Base-by-base conservation (phyloP, 805 yeast genomes). In the Metschnikowia shivogae region DNA sequence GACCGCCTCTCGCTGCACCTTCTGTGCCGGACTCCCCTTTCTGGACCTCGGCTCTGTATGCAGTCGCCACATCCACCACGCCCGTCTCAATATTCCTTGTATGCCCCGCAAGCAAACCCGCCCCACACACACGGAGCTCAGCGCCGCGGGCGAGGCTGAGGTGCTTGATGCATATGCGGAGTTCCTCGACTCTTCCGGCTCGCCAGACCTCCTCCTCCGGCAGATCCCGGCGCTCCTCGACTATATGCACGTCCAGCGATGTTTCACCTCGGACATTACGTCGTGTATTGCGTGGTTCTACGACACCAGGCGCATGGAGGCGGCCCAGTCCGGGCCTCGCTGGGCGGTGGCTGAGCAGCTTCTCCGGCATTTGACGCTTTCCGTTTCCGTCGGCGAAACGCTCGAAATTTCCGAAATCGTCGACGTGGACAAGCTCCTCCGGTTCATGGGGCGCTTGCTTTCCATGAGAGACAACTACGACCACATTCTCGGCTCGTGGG, bases 371-470 rank as follows among this genome's bases (percentile, higher is more conserved):
- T 60, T 54, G 27, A 68, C 74, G 3, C 56, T 71, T 19, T 56
- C 67, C 2, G 39, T 55, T 3, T 42, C 48, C 3, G 31, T 47
- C 13, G 38, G 38, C 6, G 50, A 49, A 13, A 35, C 51, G 1
- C 46, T 47, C 24, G 64, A 62, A 19, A 57, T 65, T 8, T 56
- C 70, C 6, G 76, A 71, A 46, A 61, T 72, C 4, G 57, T 72
- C 12, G 76, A 72, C 48, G 58, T 71, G 24, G 74, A 70, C 43
- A 72, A 70, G 50, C 56, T 71, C 24, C 56, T 68, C 12, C 32
- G 36, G 17, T 59, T 63, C 44, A 48, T 56, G 34, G 56, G 51
- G 34, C 59, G 59, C 38, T 56, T 71, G 14, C 43, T 70, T 14
- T 60, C 61, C 45, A 67, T 67, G 45, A 47, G 74, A 36, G 60